Evolutionary conservation across 2,329 filamentous ascomycete genomes (phyloP).

Genomic region (Beauveria varroae): DNA sequence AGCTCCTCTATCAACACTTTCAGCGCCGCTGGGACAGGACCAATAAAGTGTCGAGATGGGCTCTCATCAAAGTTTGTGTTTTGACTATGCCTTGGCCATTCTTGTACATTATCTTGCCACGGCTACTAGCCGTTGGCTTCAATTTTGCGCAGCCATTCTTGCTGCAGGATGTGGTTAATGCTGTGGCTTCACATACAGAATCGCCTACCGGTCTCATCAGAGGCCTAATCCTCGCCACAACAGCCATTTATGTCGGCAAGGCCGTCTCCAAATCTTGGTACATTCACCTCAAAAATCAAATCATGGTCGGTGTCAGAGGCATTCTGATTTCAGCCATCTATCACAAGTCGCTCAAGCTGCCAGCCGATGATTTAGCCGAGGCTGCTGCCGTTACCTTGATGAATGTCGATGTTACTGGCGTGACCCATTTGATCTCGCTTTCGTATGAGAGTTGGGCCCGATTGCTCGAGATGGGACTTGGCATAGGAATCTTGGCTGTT

Average conservation of each 20-base stretch:
- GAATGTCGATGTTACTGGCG: not conserved
- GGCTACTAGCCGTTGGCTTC: not conserved
- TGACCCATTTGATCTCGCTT: not conserved
- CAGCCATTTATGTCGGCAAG: not conserved
- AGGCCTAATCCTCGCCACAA: not conserved
- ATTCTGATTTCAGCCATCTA: not conserved
- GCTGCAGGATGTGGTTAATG: not conserved
- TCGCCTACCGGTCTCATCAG: not conserved
- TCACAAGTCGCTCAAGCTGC: not conserved
- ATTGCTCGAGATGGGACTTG: not conserved
- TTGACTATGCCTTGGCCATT: not conserved
- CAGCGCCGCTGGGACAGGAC: not conserved
- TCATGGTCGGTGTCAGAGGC: not conserved
- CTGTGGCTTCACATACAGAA: not conserved
- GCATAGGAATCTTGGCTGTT: not conserved
- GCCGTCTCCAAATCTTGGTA: slow-evolving; percentile 3
- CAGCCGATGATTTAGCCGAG: not conserved
- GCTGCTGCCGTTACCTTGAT: not conserved
- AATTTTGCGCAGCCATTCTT: slow-evolving; percentile 7
- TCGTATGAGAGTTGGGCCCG: not conserved
- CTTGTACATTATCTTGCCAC: not conserved
- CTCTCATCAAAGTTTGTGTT: not conserved
- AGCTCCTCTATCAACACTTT: not conserved
- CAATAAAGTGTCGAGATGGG: not conserved
- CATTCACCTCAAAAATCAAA: not conserved